Base-by-base conservation (phyloP, 2,329 filamentous ascomycete species). In the Botryosphaeria agaves region DNA sequence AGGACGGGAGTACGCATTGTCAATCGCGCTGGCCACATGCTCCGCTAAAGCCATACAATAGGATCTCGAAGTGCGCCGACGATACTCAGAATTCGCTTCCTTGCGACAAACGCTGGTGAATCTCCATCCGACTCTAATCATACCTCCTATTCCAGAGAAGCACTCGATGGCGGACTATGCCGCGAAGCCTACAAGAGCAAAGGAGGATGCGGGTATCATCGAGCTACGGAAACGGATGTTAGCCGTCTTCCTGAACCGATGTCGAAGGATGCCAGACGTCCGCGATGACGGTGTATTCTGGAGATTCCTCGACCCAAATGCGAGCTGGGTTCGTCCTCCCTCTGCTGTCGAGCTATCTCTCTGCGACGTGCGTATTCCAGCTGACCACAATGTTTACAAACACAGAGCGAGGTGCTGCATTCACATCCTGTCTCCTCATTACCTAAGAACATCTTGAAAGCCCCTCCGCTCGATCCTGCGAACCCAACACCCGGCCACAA, bases 81-180 rank as follows among this genome's bases (percentile, higher is more conserved):
- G 89, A 45, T 98, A 98, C 55, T 98, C 89, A 1, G 89, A 98
- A 53, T 98, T 98, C 47, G 79, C 82, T 20, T 93, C 87, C 11
- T 61, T 98, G 34, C 72, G 89, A 45, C 76, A 84, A 44, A 87
- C 87, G 3, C 68, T 98, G 17, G 84, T 85, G 28, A 79, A 80
- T 43, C 68, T 98, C 37, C 91, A 98, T 49, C 89, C 91, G 5
- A 98, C 89, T 0, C 67, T 98, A 25, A 80, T 98, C 44, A 80
- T 98, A 31, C 91, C 89, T 5, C 89, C 89, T 3, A 98, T 98
- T 45, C 89, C 89, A 14, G 91, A 98, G 58, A 98, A 98, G 56
- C 89, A 98, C 54, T 89, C 84, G 27, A 92, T 98, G 78, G 87
- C 87, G 36, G 89, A 98, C 53, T 98, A 98, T 49, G 89, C 89